Base-by-base conservation (phyloP, 202 grass and related monocot genomes). In the Saccharum hybrid region DNA sequence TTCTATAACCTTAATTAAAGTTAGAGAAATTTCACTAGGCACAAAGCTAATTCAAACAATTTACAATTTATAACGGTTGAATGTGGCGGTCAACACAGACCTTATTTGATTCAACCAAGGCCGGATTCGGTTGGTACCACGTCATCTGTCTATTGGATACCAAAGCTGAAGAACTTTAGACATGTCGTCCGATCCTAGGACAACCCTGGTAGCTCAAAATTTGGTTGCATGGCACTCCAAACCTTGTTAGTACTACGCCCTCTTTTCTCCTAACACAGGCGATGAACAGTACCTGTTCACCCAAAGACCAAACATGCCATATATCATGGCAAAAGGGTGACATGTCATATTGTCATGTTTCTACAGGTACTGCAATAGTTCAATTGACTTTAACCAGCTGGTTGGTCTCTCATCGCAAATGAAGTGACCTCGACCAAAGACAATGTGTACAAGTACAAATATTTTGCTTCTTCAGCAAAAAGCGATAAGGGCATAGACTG, bases 181-280 rank as follows among this genome's bases (percentile, higher is more conserved):
- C 28, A 34, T 54, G 16, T 8, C 6, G 19, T 31, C 39, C 15
- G 28, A 16, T 26, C 41, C 41, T 34, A 48, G 16, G 41, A 36
- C 23, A 19, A 48, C 26, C 41, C 61, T 28, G 39, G 8, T 11
- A 26, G 59, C 30, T 30, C 3, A 45, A 77, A 64, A 45, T 54
- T 54, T 54, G 16, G 39, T 65, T 78, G 60, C 60, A 65, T 46
- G 60, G 23, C 63, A 65, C 59, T 63, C 75, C 15, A 78, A 46
- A 46, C 22, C 57, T 45, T 31, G 57, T 63, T 54, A 19, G 16
- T 54, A n/a, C 18, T n/a, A 54, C 18, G n/a, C 38, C 14, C 4
- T 21, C 21, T 64, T 9, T 45, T 22, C 10, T 64, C 6, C 40
- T 18, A 16, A 46, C 9, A 77, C 57, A 28, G 7, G 4, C 3